Base-by-base conservation (phyloP, 129 eudicot species). In the Smallanthus sonchifolius region DNA sequence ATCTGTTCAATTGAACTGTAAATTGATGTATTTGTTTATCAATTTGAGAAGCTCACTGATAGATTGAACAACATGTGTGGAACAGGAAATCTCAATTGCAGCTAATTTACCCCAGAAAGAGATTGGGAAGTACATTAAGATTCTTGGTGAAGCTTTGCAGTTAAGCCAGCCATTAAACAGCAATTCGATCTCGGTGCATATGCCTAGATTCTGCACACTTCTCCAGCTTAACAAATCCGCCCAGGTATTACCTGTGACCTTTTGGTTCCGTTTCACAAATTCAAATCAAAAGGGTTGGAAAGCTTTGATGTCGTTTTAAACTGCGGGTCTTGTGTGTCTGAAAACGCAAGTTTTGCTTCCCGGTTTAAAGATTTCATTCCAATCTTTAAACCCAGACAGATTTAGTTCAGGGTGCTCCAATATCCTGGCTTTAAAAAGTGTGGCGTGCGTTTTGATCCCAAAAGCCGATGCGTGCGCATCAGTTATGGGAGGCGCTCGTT, bases 181-280 rank as follows among this genome's bases (percentile, higher is more conserved):
- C 86, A 94, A 94, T 77, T 94, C 99, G 70, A 94, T 94, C 84
- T 89, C 99, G 2, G 99, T 94, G 15, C 99, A 94, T 75, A 94
- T 94, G 99, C 99, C 99, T 47, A 86, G 99, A 73, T 94, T 94
- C 59, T 94, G 99, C 82, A 94, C 90, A 47, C 99, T 94, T 83
- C 99, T 94, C 69, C 99, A 94, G 78, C 97, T 94, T 67, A 94
- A 94, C 81, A 94, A 94, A 68, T 91, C 99, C 71, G 99, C 99
- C 34, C 99, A 94, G 98, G 98, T 94, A 86, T 2, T 24, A 0
- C 1, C 30, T 24, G 30, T 24, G 30, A 24, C 30, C 1, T 24
- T 24, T 0, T 24, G 30, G 30, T 24, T 24, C 30, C 30, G 30
- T 24, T 24, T 24, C 30, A 24, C 30, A 24, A 24, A 24, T 24